These are phyloP conservation scores for Aspergillus sp. DNA, from an alignment of 2,329 filamentous ascomycete species.

Conservation along the genomic window DNA sequence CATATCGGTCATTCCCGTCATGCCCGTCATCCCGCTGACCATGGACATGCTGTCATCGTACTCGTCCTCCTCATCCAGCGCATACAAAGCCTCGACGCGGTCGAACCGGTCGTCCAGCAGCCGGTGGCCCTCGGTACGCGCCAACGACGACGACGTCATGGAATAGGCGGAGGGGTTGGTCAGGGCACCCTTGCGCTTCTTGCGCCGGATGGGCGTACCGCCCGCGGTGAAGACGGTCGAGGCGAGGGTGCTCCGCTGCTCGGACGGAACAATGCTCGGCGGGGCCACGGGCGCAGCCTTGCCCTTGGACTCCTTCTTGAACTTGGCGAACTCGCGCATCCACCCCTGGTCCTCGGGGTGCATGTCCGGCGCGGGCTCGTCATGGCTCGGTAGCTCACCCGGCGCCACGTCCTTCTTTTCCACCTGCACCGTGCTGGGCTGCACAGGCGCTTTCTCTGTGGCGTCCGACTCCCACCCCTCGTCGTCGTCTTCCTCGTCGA, in stretches of 20 bases:
- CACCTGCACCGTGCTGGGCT: constrained; percentile 25
- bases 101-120: constrained; percentile 90
- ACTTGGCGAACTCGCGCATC: constrained; percentile 90
- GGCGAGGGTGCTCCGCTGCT: constrained; percentile 43
- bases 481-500: constrained; percentile 61
- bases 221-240: constrained; percentile 58
- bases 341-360: constrained; percentile 74
- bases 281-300: constrained; percentile 32
- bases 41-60: constrained; percentile 54
- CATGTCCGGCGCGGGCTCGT: constrained; percentile 39
- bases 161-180: constrained; percentile 85
- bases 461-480: constrained; percentile 94
- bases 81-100: constrained; percentile 79
- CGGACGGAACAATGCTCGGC: constrained; percentile 37
- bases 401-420: constrained; percentile 19
- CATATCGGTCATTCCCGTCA: constrained; percentile 62
- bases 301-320: constrained; percentile 72
- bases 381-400: constrained; percentile 36
- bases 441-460: constrained; percentile 70
- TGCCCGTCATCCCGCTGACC: constrained; percentile 45
- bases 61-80: constrained; percentile 57
- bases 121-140: constrained; percentile 81
- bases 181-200: constrained; percentile 93
- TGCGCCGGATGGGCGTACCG: constrained; percentile 64
- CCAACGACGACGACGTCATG: constrained; percentile 85